Conservation (phyloP, 192 early-diverging fungal genomes). For the Dispira simplex region DNA sequence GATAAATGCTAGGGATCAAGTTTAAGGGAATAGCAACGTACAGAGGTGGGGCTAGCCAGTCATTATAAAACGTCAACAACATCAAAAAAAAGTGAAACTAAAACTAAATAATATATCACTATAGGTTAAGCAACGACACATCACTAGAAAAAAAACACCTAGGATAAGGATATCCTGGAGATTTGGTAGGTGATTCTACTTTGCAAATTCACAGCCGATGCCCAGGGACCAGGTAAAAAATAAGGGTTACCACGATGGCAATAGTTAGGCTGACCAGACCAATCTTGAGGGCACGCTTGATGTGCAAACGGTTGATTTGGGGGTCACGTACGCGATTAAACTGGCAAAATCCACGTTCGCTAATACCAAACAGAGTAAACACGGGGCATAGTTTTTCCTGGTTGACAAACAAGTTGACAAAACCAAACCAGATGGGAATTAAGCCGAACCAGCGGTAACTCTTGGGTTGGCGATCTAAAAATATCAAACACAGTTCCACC, state of each 20-base stretch:
- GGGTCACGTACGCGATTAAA: slow-evolving; percentile 7
- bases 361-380: neutral
- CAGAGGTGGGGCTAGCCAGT: too few species aligned
- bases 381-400: slow-evolving; percentile 22
- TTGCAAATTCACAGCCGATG: neutral
- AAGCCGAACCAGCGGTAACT: slow-evolving; percentile 34
- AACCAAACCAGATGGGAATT: slow-evolving; percentile 22
- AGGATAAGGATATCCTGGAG: too few species aligned
- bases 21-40: too few species aligned
- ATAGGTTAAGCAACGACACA: too few species aligned
- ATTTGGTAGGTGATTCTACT: neutral
- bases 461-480: slow-evolving; percentile 28
- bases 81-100: too few species aligned
- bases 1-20: too few species aligned
- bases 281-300: neutral
- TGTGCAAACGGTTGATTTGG: neutral
- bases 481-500: slow-evolving; percentile 31
- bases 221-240: slow-evolving; percentile 3
- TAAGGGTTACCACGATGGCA: slow-evolving; percentile 4
- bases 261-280: neutral
- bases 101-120: too few species aligned
- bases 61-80: too few species aligned
- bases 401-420: slow-evolving; percentile 22
- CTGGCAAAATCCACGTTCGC: slow-evolving; percentile 1
- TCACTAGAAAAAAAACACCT: too few species aligned